These are phyloP conservation scores for Lolium multiflorum DNA, from an alignment of 176 grass and related monocot genomes.

Conservation along the genomic window DNA sequence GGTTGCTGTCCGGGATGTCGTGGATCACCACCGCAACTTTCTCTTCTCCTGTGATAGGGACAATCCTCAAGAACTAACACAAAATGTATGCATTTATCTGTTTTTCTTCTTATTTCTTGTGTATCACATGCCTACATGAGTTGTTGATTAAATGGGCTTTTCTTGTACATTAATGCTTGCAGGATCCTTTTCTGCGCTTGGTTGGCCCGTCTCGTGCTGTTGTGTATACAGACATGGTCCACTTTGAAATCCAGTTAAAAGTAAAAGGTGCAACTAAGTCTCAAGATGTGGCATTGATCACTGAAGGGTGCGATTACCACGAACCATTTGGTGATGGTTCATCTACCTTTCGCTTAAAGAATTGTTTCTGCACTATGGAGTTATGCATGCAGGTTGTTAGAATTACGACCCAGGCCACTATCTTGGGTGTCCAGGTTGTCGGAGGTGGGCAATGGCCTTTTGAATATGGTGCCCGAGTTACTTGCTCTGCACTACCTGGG, in stretches of 20 bases:
- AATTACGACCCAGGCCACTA: background rate
- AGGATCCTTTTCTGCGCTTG: slow-evolving; percentile 4
- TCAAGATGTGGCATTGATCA: background rate
- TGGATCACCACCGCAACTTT: background rate
- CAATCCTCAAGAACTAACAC: background rate
- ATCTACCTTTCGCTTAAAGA: background rate
- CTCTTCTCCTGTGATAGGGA: background rate
- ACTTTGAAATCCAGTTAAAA: background rate
- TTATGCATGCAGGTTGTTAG: background rate
- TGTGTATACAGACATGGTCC: background rate
- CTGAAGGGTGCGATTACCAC: background rate
- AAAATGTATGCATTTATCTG: background rate
- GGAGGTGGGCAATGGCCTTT: background rate
- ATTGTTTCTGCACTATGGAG: background rate
- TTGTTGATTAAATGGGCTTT: background rate
- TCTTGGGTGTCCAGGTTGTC: background rate
- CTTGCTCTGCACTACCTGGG: background rate
- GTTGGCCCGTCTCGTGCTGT: slow-evolving; percentile 5
- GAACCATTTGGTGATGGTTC: background rate
- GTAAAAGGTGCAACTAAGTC: background rate
- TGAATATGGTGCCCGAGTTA: background rate
- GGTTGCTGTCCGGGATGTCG: background rate
- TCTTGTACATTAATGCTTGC: background rate
- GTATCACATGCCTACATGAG: background rate
- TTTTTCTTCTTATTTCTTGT: background rate